Evolutionary conservation across 192 early-diverging fungal species (phyloP), one percentile per base, ranked within the genome.

Genomic region (Phlyctochytrium planicorne): DNA sequence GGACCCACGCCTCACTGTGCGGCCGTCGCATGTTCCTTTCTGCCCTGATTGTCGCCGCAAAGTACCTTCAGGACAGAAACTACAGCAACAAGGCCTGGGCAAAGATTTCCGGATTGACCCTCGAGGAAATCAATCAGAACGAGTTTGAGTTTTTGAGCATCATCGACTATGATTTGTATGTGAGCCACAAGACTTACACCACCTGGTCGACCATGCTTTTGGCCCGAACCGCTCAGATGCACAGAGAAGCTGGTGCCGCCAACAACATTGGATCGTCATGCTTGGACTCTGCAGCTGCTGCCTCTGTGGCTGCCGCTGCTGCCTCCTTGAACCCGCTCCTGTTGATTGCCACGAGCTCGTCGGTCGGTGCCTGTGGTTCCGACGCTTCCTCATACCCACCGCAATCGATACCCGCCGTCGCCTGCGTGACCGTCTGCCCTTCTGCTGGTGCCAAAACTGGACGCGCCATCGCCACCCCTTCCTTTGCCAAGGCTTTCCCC

Each of bases 101-200:
- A 52, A 90, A 89, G 75, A 92, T 95, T 56, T 91, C 91, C 3
- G 87, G 89, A 52, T 82, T 96, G 24, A 73, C 81, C 27, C 79
- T 89, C 31, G 61, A 71, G 17, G 90, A 96, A 80, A 88, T 96
- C 73, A 89, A 91, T 81, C 76, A 83, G 34, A 85, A 89, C 78
- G 93, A 96, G 78, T 79, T 87, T 32, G 86, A 83, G 33, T 93
- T 96, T 78, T 70, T 95, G 23, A 60, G 79, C 3, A 71, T 90
- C 72, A 83, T 96, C 33, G 86, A 92, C 63, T 94, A 92, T 71
- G 79, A 84, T 23, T 80, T 93, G 37, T 84, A 80, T 82, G 83
- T 93, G 16, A 78, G 77, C 2, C 81, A 83, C 32, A 62, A 78
- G 14, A 78, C 79, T 25, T 90, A 85, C 70, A 81, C 80, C 30